A percentile compares a stretch with the other conserved stretches of the same genome.
Conservation (phyloP, 306 rosid species). For the Prunus kanzakura region DNA sequence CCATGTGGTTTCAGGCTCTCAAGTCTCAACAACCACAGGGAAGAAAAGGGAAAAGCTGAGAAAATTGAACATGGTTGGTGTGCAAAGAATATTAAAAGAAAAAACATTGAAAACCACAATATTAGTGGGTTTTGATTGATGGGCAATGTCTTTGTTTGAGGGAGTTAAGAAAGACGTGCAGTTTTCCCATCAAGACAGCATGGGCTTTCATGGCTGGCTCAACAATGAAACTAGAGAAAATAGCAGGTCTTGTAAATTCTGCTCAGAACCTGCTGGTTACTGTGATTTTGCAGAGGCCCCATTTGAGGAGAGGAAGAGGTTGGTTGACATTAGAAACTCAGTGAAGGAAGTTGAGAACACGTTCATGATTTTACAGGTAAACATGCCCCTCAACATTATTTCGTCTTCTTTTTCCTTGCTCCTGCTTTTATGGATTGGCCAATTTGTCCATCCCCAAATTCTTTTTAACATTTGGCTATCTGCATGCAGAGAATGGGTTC, state of each 20-base stretch:
- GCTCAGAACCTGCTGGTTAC: constrained; percentile 24
- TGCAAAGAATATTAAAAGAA: background rate
- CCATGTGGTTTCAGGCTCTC: background rate
- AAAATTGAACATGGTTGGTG: constrained; percentile 2
- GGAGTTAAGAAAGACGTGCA: constrained; percentile 16
- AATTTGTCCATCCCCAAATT: no score
- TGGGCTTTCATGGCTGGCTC: constrained; percentile 23
- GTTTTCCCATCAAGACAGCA: constrained; percentile 13
- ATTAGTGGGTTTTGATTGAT: constrained; percentile 8
- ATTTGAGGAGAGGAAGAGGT: constrained; percentile 26
- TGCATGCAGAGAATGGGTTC: constrained; percentile 24
- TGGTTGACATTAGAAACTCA: constrained; percentile 30
- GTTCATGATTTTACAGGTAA: constrained; percentile 31
- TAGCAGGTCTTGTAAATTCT: constrained; percentile 21
- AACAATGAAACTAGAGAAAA: constrained; percentile 9
- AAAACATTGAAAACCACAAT: background rate
- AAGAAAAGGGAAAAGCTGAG: constrained; percentile 20
- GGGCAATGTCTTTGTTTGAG: constrained; percentile 2
- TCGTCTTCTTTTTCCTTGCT: background rate
- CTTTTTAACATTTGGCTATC: background rate
- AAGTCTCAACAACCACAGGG: constrained; percentile 5
- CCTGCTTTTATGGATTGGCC: background rate
- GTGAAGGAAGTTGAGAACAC: constrained; percentile 26
- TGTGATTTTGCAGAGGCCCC: constrained; percentile 23
- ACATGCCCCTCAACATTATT: background rate